These are phyloP conservation scores for Cercospora sp. DNA, from an alignment of 2,329 filamentous ascomycete genomes.

Conservation along the genomic window DNA sequence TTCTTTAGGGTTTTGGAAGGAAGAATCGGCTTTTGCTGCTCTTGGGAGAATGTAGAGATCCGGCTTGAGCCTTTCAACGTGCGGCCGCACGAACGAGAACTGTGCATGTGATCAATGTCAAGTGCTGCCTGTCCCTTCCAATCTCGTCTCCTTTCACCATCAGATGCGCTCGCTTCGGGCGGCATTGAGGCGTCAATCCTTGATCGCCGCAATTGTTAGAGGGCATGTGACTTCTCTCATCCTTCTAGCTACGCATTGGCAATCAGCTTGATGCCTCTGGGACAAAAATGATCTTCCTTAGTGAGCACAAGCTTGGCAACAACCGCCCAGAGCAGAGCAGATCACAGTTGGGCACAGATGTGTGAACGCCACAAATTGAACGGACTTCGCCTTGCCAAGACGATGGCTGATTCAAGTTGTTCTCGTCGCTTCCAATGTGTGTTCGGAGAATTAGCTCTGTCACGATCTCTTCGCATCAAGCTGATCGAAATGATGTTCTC, in stretches of 20 bases:
- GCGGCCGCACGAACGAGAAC: neutral
- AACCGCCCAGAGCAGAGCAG: neutral
- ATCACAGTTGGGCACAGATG: neutral
- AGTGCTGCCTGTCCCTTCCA: neutral
- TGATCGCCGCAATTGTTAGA: neutral
- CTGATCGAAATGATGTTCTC: neutral
- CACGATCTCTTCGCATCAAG: neutral
- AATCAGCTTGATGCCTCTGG: neutral
- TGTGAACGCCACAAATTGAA: neutral
- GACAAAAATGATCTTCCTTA: neutral
- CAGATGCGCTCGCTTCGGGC: neutral
- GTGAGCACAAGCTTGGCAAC: neutral
- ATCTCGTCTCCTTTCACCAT: neutral
- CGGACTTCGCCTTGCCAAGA: neutral
- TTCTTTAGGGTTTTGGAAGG: neutral
- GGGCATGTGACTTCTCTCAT: neutral
- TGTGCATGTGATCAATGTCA: neutral
- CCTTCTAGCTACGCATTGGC: neutral
- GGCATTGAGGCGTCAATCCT: neutral
- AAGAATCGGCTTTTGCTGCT: neutral
- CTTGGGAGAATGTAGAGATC: neutral
- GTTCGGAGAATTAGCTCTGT: neutral
- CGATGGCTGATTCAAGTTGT: neutral
- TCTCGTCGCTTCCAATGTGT: neutral
- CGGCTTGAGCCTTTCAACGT: neutral